Percentiles rank a stretch among this genome's conserved stretches.
phyloP scores from a whole-genome alignment of 192 early-diverging fungal genomes.

The Podila horticola region DNA sequence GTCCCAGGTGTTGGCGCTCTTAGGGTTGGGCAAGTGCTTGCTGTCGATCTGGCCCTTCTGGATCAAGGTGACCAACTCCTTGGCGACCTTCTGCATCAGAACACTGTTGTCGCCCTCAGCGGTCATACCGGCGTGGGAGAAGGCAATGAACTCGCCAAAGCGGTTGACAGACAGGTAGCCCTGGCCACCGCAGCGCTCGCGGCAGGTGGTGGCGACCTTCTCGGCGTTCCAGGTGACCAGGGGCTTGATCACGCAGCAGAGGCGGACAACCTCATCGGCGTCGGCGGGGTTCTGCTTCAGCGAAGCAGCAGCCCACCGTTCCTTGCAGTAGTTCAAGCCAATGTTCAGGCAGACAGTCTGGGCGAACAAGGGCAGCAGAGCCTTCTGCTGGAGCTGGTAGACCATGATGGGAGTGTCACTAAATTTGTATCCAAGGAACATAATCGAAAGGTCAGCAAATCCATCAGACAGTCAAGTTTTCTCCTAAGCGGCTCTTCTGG shows the following conservation, averaged over 20 bases:
- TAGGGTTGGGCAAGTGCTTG: constrained; percentile 48
- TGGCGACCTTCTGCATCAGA: constrained; percentile 81
- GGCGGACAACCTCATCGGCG: constrained; percentile 70
- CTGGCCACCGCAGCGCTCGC: constrained; percentile 81
- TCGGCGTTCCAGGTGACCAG: constrained; percentile 80
- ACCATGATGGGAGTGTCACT: constrained; percentile 77
- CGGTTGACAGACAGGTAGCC: constrained; percentile 76
- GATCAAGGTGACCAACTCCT: constrained; percentile 72
- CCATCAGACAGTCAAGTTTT: too few relatives aligned
- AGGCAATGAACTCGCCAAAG: constrained; percentile 72
- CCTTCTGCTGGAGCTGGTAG: constrained; percentile 83
- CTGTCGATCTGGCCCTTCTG: constrained; percentile 51
- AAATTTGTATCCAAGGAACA: background rate
- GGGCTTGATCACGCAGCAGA: constrained; percentile 84
- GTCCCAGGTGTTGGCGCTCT: constrained; percentile 58
- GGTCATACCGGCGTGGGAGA: constrained; percentile 82
- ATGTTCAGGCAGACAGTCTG: constrained; percentile 75
- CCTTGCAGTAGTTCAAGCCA: constrained; percentile 83
- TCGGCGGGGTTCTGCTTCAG: constrained; percentile 55
- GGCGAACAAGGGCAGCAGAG: constrained; percentile 73
- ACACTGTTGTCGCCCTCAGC: constrained; percentile 86
- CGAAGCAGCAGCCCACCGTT: constrained; percentile 61
- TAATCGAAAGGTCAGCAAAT: too few relatives aligned
- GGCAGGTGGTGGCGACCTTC: constrained; percentile 70
- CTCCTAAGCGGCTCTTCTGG: too few relatives aligned